Percentiles rank a stretch among this genome's conserved stretches.
Conservation (phyloP, 2,329 filamentous ascomycete species). For the Beauveria caledonica region DNA sequence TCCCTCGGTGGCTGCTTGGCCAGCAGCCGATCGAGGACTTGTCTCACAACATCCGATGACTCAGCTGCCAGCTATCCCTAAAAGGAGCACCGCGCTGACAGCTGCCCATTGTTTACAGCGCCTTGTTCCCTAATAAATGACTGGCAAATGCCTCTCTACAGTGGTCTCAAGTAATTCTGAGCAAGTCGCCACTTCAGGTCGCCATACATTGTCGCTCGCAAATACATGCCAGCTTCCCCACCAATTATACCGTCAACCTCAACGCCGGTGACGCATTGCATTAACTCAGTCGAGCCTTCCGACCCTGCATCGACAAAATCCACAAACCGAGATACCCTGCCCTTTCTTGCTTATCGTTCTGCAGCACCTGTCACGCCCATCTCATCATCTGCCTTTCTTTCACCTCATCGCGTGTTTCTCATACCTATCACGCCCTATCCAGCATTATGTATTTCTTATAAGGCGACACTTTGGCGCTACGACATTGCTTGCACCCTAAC, state of each 20-base stretch:
- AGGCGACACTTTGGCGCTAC: not conserved
- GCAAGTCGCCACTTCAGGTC: too few species aligned
- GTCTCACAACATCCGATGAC: not conserved
- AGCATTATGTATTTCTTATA: not conserved
- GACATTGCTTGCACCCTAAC: not conserved
- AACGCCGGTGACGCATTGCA: conserved; percentile 7
- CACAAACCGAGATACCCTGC: not conserved
- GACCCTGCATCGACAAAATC: not conserved
- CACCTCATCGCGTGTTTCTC: not conserved
- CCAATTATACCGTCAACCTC: not conserved
- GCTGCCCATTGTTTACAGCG: not conserved
- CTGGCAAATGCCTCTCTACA: not conserved
- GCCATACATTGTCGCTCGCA: too few species aligned
- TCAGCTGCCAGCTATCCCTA: not conserved
- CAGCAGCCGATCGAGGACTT: not conserved
- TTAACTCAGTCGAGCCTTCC: not conserved
- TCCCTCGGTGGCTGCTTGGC: not conserved
- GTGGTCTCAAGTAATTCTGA: not conserved
- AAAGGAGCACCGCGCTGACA: not conserved
- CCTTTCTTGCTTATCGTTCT: not conserved
- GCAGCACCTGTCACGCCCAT: not conserved
- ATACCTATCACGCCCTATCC: too few species aligned
- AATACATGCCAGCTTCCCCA: not conserved
- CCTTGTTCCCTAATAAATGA: not conserved
- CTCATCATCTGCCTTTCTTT: not conserved